Percentiles rank a stretch among this genome's conserved stretches.
Conservation (phyloP, 2,329 filamentous ascomycete genomes). For the Blumeria graminis region DNA sequence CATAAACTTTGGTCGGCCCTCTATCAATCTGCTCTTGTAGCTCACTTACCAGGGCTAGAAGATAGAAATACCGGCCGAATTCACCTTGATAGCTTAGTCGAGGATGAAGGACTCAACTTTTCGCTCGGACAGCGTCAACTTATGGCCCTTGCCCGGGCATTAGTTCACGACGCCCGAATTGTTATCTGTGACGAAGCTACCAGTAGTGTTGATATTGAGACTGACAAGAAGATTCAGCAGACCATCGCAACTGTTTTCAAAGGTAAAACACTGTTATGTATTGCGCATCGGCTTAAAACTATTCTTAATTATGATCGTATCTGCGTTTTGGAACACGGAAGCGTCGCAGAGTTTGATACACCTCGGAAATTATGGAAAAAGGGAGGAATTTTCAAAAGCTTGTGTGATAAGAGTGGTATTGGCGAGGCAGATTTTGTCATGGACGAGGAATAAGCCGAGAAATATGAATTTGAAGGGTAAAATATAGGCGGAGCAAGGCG, state of each 20-base stretch:
- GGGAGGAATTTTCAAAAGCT: constrained; percentile 51
- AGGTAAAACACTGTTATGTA: constrained; percentile 73
- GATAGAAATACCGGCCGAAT: constrained; percentile 30
- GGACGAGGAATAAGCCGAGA: not conserved
- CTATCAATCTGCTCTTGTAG: constrained; percentile 50
- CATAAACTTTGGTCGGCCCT: constrained; percentile 56
- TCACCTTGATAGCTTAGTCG: constrained; percentile 61
- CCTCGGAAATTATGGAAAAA: constrained; percentile 50
- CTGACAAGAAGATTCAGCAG: constrained; percentile 79
- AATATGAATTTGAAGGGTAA: not conserved
- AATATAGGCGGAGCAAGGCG: not conserved
- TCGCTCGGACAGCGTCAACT: constrained; percentile 85
- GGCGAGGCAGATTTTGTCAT: constrained; percentile 13
- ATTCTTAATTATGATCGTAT: constrained; percentile 90
- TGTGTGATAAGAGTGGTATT: constrained; percentile 39
- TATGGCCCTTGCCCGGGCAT: constrained; percentile 76
- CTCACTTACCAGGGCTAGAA: constrained; percentile 18
- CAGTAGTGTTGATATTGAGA: constrained; percentile 81
- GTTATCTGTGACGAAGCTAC: constrained; percentile 97
- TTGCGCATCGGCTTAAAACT: constrained; percentile 75
- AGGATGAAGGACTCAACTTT: constrained; percentile 91
- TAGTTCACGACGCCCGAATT: constrained; percentile 71
- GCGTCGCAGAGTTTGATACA: constrained; percentile 65
- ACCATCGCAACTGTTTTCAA: constrained; percentile 70
- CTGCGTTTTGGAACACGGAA: constrained; percentile 81